A percentile compares a stretch with the other conserved stretches of the same genome.
Evolutionary conservation across 2,329 filamentous ascomycete genomes (phyloP).

Genomic region (Sordariomycetes sp.): DNA sequence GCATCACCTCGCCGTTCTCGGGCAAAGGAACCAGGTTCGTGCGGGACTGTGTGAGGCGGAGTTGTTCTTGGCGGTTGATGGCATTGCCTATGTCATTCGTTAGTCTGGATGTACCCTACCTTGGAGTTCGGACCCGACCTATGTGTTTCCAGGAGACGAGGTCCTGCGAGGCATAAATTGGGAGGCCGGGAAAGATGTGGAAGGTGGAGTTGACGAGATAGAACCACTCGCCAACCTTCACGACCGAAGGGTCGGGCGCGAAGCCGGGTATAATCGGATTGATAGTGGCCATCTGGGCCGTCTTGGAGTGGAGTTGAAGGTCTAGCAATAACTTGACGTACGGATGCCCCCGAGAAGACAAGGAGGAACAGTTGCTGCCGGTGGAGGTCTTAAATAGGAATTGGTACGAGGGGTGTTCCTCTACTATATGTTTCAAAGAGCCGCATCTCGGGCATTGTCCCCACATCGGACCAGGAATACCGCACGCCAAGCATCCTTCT

Average conservation of each 20-base stretch:
- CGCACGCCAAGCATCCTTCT: background rate
- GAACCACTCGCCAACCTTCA: conserved; percentile 16
- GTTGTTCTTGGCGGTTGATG: conserved; percentile 6
- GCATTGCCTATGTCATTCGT: conserved; percentile 6
- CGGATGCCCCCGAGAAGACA: too few species aligned
- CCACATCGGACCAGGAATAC: background rate
- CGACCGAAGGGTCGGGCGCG: conserved; percentile 18
- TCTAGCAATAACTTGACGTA: too few species aligned
- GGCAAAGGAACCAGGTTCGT: conserved; percentile 7
- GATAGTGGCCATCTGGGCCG: background rate
- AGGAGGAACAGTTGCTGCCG: too few species aligned
- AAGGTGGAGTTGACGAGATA: conserved; percentile 43
- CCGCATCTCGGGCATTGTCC: background rate
- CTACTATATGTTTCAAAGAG: background rate
- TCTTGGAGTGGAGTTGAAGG: background rate
- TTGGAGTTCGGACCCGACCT: conserved; percentile 4
- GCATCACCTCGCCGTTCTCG: conserved; percentile 12
- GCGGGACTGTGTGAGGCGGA: conserved; percentile 6
- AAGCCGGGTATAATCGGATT: conserved; percentile 21
- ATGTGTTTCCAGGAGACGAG: conserved; percentile 20
- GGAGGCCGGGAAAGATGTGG: conserved; percentile 46
- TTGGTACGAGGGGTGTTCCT: too few species aligned
- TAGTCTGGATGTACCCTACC: background rate
- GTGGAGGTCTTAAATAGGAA: too few species aligned
- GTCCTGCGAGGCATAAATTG: conserved; percentile 23